Evolutionary conservation across 2,329 filamentous ascomycete genomes (phyloP).

Genomic region (Colletotrichum filicis): DNA sequence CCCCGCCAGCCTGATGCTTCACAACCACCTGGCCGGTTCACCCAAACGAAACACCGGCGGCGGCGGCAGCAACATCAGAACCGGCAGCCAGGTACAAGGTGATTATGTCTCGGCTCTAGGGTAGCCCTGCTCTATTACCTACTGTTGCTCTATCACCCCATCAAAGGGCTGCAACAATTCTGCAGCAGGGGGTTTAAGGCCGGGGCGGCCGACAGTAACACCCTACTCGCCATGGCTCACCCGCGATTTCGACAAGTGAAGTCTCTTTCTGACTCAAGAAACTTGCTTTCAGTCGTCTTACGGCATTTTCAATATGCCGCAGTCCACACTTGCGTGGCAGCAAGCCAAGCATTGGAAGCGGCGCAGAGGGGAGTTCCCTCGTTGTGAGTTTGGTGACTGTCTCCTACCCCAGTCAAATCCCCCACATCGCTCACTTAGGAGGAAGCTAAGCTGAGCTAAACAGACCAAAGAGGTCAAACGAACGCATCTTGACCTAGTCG

Average conservation of each 20-base stretch:
- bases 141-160: background rate
- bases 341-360: background rate
- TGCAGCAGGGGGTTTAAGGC: slow-evolving; percentile 27
- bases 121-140: background rate
- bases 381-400: background rate
- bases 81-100: slow-evolving; percentile 17
- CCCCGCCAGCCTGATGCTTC: background rate
- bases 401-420: background rate
- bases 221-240: background rate
- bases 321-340: slow-evolving; percentile 1
- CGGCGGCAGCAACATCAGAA: background rate
- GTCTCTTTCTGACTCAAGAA: background rate
- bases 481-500: background rate
- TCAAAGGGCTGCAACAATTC: background rate
- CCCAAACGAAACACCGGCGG: background rate
- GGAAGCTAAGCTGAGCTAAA: background rate
- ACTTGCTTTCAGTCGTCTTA: slow-evolving; percentile 23
- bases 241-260: background rate
- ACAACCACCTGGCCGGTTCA: background rate
- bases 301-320: slow-evolving; percentile 1
- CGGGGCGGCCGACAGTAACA: slow-evolving; percentile 24
- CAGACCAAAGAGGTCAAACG: background rate
- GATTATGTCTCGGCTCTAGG: slow-evolving; percentile 21
- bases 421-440: slow-evolving; percentile 5
- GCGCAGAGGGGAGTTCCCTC: slow-evolving; percentile 24